Base-by-base conservation (phyloP, 1,284 basidiomycete species). In the Tausonia pullulans region DNA sequence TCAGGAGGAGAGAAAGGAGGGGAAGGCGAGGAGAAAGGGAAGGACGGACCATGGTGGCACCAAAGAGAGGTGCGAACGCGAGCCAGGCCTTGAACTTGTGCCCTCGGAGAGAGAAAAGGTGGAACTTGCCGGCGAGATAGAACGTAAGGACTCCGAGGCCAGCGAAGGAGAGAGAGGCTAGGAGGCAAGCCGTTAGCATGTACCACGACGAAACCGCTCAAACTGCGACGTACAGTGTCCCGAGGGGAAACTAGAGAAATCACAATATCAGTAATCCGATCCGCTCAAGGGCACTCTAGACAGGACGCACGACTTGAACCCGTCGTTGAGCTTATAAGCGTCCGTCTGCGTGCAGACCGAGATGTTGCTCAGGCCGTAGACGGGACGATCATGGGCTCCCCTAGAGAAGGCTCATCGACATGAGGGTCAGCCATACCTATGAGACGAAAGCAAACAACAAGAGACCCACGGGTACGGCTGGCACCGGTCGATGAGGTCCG, bases 21-120 rank as follows among this genome's bases (percentile, higher is more conserved):
- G 63, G 49, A 54, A 51, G 10, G 44, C 55, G 67, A 50, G 5
- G 45, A 16, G 45, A n/a, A 49, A 2, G 16, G 13, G 43, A 56
- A 27, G 40, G 53, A 48, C 45, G 93, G 41, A 98, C 89, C 52
- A 96, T 81, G 1, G 86, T 80, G 1, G 91, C 91, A 16, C 81
- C 90, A 41, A 85, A 78, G 50, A 96, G 81, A 0, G 94, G 95
- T 0, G 83, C 76, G 2, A 93, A 73, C 1, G 87, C 80, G 16
- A 96, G 73, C 93, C 94, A 98, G 14, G 88, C 85, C 74, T 94
- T 95, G 61, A 83, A 85, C 45, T 88, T 82, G 75, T 91, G 84
- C 0, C 91, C 92, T 60, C 84, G 80, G 50, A 79, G 78, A 73
- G 97, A 91, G 68, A 90, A 92, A 13, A 96, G 78, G 71, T 93